Evolutionary conservation across 306 rosid genomes (phyloP), one percentile per base, ranked within the genome.

Genomic region (Casuarina glauca): DNA sequence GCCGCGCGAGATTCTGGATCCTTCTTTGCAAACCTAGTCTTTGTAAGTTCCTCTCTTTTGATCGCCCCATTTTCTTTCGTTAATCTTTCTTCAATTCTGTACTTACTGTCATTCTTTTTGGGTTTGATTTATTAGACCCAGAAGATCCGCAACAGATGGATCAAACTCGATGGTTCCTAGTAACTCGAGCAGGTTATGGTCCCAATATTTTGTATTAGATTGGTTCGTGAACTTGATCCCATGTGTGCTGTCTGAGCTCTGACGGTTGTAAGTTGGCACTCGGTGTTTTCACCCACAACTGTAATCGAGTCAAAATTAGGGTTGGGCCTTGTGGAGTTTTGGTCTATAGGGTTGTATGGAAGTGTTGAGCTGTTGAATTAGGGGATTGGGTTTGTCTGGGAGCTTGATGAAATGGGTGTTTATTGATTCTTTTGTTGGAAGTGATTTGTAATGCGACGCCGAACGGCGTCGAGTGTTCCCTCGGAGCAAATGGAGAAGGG

Each of bases 401-500:
- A 74, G 2, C 6, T 67, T 42, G 41, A 42, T 53, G 85, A 16
- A 80, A 78, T 81, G 80, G 54, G 50, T 54, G 17, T 51, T 74
- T 70, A 73, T 49, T 82, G 85, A 70, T 74, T 76, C 66, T 38
- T 61, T 61, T 63, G 36, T 51, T 78, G 68, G 52, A 39, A 68
- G 54, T 76, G 73, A 58, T 63, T 32, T 48, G 76, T 69, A 83
- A 92, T 95, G 98, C 90, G 97, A 83, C 91, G 93, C 78, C 99
- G 98, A 82, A 79, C 87, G 46, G 72, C 85, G 81, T 75, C 88
- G 79, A 85, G 64, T 79, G 52, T 73, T 74, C 89, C 85, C 64
- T 79, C 82, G 55, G 97, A 89, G 60, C 91, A 76, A 73, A 88
- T 86, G 97, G 97, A 95, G 80, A 91, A 88, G 61, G 91, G 90